phyloP scores from a whole-genome alignment of 257 asterid genomes.

The Nicotiana tomentosiformis region DNA sequence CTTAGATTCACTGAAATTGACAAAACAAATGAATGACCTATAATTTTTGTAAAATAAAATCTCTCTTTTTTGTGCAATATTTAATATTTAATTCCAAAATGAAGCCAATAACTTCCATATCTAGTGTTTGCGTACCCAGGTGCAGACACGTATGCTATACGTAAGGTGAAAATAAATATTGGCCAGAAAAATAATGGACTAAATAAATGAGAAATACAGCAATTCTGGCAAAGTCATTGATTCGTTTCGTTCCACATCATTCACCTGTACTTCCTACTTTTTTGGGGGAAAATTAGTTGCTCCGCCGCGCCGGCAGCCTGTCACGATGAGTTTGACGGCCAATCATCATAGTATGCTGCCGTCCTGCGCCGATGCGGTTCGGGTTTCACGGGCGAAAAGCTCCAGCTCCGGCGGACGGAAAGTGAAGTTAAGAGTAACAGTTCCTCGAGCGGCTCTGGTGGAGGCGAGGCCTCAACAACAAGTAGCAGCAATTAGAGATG shows the following conservation, averaged over 20 bases:
- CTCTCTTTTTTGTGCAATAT: too few relatives aligned
- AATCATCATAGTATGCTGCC: neutral
- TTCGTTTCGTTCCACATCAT: neutral
- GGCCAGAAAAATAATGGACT: constrained; percentile 1
- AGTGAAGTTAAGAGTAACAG: constrained; percentile 16
- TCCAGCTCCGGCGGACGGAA: constrained; percentile 2
- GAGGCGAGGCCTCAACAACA: constrained; percentile 59
- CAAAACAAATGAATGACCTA: too few relatives aligned
- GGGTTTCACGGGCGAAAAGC: neutral
- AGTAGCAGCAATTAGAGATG: constrained; percentile 37
- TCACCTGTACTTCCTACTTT: neutral
- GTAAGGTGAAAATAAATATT: neutral
- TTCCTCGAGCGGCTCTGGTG: constrained; percentile 60
- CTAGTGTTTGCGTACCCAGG: neutral
- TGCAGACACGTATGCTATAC: neutral
- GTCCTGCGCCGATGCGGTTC: constrained; percentile 1
- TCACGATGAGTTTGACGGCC: constrained; percentile 10
- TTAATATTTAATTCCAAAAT: neutral
- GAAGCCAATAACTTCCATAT: neutral
- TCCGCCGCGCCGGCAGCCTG: neutral
- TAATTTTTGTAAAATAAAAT: too few relatives aligned
- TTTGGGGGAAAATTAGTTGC: neutral
- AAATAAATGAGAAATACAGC: neutral
- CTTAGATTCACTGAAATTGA: too few relatives aligned
- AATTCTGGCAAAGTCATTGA: neutral